A percentile compares a stretch with the other conserved stretches of the same genome.
phyloP scores from a whole-genome alignment of 768 basidiomycete species.

The Termitomyces sp. region DNA sequence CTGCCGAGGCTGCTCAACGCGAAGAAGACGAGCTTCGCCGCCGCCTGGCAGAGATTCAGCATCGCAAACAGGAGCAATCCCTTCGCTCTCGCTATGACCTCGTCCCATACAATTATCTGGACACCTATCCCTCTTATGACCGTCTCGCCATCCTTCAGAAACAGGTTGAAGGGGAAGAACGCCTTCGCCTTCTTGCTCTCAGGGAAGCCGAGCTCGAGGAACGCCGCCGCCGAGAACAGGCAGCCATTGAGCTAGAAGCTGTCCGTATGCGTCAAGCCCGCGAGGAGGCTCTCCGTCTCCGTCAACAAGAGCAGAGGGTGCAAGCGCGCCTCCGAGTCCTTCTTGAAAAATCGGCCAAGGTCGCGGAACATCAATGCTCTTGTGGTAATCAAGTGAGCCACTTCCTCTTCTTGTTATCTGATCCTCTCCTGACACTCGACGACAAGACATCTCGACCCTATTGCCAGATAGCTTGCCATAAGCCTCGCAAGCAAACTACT shows the following conservation, averaged over 20 bases:
- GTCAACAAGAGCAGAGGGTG: constrained; percentile 2
- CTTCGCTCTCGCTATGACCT: constrained; percentile 8
- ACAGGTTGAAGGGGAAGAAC: constrained; percentile 17
- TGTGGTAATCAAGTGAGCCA: constrained; percentile 6
- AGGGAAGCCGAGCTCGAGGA: constrained; percentile 8
- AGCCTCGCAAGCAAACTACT: neutral
- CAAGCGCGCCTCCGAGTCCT: constrained; percentile 3
- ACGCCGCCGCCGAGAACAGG: constrained; percentile 9
- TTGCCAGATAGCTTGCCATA: neutral
- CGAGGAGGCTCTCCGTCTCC: constrained; percentile 5
- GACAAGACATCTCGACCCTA: constrained; percentile 2
- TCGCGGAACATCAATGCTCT: neutral
- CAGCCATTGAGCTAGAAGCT: constrained; percentile 1
- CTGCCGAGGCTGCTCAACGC: constrained; percentile 28
- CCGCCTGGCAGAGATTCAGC: constrained; percentile 23
- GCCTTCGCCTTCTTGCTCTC: constrained; percentile 6
- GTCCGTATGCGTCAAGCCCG: constrained; percentile 2
- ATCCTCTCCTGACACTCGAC: neutral
- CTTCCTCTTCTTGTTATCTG: neutral
- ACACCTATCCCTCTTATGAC: constrained; percentile 9
- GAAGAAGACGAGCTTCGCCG: constrained; percentile 32
- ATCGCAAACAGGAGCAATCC: constrained; percentile 7
- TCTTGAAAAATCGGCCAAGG: neutral
- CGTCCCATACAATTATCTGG: neutral
- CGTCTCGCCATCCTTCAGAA: constrained; percentile 11